Base-by-base conservation (phyloP, 108 stramenopile species). In the Skeletonema grethae region DNA sequence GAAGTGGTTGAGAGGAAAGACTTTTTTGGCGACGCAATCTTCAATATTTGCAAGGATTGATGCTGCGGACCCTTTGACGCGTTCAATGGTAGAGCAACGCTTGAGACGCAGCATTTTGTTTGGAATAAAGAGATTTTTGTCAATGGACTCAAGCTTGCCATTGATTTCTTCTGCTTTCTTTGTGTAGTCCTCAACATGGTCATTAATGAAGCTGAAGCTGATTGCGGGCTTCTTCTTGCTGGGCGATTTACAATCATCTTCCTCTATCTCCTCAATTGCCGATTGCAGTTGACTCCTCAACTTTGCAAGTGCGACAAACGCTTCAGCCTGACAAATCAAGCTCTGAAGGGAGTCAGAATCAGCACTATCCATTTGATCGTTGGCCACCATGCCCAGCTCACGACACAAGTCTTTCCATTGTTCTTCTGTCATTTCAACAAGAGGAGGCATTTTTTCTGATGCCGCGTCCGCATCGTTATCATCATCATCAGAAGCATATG, bases 301-400 rank as follows among this genome's bases (percentile, higher is more conserved):
- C 20, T 38, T 41, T 39, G 65, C 66, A 16, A 75, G 38, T 22
- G 74, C 66, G 45, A 57, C 65, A 43, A 75, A 65, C 3, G 66
- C 48, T 45, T 75, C 53, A 66, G 68, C 56, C 28, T 45, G 59
- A 24, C 67, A 39, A 28, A 32, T 45, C 8, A 75, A 24, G 41
- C 66, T 62, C 16, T 67, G 18, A 11, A 50, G 18, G 6, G 22
- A 7, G 7, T 0, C 50, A 0, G 20, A 53, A 9, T 22, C 22
- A 3, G 28, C 8, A 34, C 20, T 15, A 18, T 57, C 32, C 16
- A 57, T 9, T 39, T 32, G 5, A 25, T 16, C 61, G 0, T 48
- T 34, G 8, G 24, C 18, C 46, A 67, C 0, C 50, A 13, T 28
- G 4, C 38, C 67, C 31, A 75, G n/a, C 24, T 68, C 74, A 20